Evolutionary conservation across 768 basidiomycete genomes (phyloP).

Genomic region (Holtermannia corniformis): DNA sequence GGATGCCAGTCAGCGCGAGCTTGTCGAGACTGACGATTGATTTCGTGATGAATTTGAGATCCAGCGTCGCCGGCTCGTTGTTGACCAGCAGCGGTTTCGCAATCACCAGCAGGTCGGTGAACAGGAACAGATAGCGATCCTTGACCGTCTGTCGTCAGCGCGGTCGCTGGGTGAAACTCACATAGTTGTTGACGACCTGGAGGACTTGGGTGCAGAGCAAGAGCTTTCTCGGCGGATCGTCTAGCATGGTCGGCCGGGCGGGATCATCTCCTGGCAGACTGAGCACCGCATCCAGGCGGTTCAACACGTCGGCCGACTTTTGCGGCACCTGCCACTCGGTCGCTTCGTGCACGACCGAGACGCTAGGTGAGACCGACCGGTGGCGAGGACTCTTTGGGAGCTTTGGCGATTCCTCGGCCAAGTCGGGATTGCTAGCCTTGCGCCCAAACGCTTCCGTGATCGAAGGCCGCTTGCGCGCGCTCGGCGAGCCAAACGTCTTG

Average conservation of each 20-base stretch:
- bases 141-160: slow-evolving; percentile 63
- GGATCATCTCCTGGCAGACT: slow-evolving; percentile 26
- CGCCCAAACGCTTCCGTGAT: not conserved
- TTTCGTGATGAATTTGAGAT: slow-evolving; percentile 78
- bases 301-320: slow-evolving; percentile 20
- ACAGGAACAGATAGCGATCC: slow-evolving; percentile 93
- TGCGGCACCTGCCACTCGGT: slow-evolving; percentile 24
- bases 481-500: slow-evolving; percentile 33
- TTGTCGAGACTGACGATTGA: slow-evolving; percentile 64
- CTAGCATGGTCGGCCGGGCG: slow-evolving; percentile 52
- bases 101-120: slow-evolving; percentile 86
- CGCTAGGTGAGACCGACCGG: slow-evolving; percentile 26
- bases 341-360: slow-evolving; percentile 31
- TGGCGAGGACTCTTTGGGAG: slow-evolving; percentile 53
- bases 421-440: slow-evolving; percentile 45
- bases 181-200: slow-evolving; percentile 74
- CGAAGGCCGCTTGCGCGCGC: slow-evolving; percentile 5
- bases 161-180: slow-evolving; percentile 21
- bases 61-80: slow-evolving; percentile 44
- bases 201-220: slow-evolving; percentile 75
- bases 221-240: slow-evolving; percentile 78
- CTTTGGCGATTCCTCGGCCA: slow-evolving; percentile 50
- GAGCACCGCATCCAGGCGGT: slow-evolving; percentile 34
- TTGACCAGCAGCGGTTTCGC: slow-evolving; percentile 77
- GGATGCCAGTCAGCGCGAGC: slow-evolving; percentile 31